These are phyloP conservation scores for Lichtheimia hyalospora DNA, from an alignment of 371 early-diverging fungal species.

Conservation along the genomic window DNA sequence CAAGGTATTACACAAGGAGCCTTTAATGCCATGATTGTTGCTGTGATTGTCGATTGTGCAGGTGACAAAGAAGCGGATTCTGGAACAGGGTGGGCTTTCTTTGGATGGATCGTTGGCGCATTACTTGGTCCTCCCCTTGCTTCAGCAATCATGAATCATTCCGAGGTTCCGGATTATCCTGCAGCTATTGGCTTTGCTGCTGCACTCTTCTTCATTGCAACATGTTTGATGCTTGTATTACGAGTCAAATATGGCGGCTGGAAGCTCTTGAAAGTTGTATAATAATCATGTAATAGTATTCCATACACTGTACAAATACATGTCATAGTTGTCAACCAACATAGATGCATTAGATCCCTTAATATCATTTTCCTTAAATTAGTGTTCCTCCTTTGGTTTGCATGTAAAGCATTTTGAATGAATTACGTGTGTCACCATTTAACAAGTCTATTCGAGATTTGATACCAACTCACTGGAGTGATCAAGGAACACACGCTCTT, in stretches of 20 bases:
- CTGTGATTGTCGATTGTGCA: conserved; percentile 48
- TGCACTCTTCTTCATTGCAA: conserved; percentile 24
- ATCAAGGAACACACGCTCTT: too few species aligned
- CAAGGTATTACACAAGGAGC: conserved; percentile 44
- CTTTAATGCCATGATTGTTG: conserved; percentile 52
- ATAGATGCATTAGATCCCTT: too few species aligned
- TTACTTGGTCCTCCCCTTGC: conserved; percentile 53
- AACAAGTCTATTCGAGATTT: too few species aligned
- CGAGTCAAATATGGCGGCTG: conserved; percentile 32
- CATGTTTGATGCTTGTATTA: conserved; percentile 22
- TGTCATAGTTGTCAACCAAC: too few species aligned
- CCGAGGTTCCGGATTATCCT: conserved; percentile 16
- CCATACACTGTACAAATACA: too few species aligned
- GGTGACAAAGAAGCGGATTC: conserved; percentile 54
- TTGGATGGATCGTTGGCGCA: conserved; percentile 48
- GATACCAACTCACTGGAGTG: too few species aligned
- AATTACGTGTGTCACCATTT: too few species aligned
- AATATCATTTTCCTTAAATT: too few species aligned
- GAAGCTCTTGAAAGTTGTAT: conserved; percentile 12
- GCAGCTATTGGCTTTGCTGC: conserved; percentile 23
- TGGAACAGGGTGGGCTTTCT: conserved; percentile 49
- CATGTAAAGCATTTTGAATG: too few species aligned
- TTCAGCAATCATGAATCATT: conserved; percentile 35
- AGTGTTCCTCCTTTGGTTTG: too few species aligned
- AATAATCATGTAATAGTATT: neutral